Conservation (phyloP, 768 basidiomycete genomes). For the Coprinellus aureogranulatus region DNA sequence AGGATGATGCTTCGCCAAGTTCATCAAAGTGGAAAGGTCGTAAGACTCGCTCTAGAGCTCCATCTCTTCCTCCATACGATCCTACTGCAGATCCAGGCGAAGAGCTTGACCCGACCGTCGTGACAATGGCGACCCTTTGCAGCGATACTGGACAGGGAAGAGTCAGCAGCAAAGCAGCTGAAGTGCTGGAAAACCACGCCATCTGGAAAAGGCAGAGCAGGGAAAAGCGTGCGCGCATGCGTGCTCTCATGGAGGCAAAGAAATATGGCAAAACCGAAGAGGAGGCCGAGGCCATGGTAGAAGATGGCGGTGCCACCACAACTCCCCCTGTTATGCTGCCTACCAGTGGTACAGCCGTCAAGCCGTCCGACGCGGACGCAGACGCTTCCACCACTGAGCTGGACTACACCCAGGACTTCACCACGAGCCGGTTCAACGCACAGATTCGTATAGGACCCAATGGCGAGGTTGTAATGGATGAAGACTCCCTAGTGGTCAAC, state of each 20-base stretch:
- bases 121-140: conserved; percentile 83
- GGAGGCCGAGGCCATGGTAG: conserved; percentile 25
- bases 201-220: conserved; percentile 69
- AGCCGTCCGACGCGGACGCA: conserved; percentile 19
- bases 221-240: conserved; percentile 66
- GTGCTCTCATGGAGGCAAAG: conserved; percentile 62
- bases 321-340: conserved; percentile 6
- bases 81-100: conserved; percentile 66
- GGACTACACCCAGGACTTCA: conserved; percentile 63
- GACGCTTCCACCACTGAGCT: conserved; percentile 61
- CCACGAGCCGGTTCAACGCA: conserved; percentile 73
- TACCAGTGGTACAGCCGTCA: conserved; percentile 2
- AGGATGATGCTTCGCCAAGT: conserved; percentile 6
- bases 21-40: conserved; percentile 29
- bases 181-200: conserved; percentile 68
- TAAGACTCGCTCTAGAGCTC: conserved; percentile 42
- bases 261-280: conserved; percentile 67
- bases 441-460: conserved; percentile 87
- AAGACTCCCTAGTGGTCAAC: conserved; percentile 79
- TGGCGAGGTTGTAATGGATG: conserved; percentile 84
- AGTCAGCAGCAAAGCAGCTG: conserved; percentile 71
- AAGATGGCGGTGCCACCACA: conserved; percentile 4
- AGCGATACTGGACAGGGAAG: conserved; percentile 77
- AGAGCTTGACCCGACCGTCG: conserved; percentile 74
- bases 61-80: conserved; percentile 56